Evolutionary conservation across 1,284 basidiomycete genomes (phyloP).

Genomic region (Schizophyllum commune): DNA sequence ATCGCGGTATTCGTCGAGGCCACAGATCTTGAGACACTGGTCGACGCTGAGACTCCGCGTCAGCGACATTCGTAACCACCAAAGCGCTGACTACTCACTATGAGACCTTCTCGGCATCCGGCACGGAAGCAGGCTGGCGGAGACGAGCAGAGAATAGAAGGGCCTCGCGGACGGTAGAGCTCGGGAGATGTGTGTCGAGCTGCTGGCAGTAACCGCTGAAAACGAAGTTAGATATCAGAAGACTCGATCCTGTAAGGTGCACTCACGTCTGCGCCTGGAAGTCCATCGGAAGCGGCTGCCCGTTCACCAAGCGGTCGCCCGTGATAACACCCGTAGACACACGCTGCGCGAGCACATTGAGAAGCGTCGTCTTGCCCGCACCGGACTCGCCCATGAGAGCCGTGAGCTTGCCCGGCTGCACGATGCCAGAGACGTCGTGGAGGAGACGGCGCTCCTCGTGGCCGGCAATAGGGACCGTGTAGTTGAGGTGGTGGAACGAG

Average conservation of each 20-base stretch:
- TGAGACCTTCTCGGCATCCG: slow-evolving; percentile 62
- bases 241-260: neutral
- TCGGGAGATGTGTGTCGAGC: slow-evolving; percentile 65
- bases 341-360: slow-evolving; percentile 69
- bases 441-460: slow-evolving; percentile 40
- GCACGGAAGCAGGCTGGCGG: slow-evolving; percentile 63
- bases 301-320: slow-evolving; percentile 76
- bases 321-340: slow-evolving; percentile 66
- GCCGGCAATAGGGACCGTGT: slow-evolving; percentile 54
- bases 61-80: slow-evolving; percentile 2
- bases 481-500: slow-evolving; percentile 54
- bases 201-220: slow-evolving; percentile 65
- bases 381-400: slow-evolving; percentile 72
- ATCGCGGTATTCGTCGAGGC: slow-evolving; percentile 64
- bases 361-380: slow-evolving; percentile 39
- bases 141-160: slow-evolving; percentile 76
- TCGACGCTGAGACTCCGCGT: slow-evolving; percentile 43
- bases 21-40: slow-evolving; percentile 75
- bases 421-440: slow-evolving; percentile 75
- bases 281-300: slow-evolving; percentile 57
- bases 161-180: slow-evolving; percentile 76
- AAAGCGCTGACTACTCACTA: slow-evolving; percentile 26
- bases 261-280: slow-evolving; percentile 64
- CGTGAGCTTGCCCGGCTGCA: slow-evolving; percentile 67
- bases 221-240: neutral